A percentile compares a stretch with the other conserved stretches of the same genome.
Evolutionary conservation across 768 basidiomycete genomes (phyloP).

Genomic region (Hydnum rufescens): DNA sequence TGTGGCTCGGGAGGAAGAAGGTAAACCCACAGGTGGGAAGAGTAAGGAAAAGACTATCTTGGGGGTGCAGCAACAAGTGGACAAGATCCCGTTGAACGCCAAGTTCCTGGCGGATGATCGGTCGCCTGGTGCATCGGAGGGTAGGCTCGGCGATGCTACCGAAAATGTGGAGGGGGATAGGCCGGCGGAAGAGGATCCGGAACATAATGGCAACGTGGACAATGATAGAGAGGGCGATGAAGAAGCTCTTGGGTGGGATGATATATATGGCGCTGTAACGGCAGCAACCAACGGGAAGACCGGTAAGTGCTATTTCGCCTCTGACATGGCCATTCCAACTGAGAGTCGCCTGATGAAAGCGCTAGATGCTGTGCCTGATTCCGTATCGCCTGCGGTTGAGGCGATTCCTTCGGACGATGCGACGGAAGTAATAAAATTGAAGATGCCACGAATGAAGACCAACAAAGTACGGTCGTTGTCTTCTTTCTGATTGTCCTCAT

Average conservation of each 20-base stretch:
- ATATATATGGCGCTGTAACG: conserved; percentile 49
- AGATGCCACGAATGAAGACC: conserved; percentile 76
- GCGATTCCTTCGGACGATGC: conserved; percentile 13
- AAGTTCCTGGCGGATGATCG: conserved; percentile 72
- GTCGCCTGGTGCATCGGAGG: conserved; percentile 36
- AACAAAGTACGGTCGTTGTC: conserved; percentile 42
- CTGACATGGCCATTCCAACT: neutral
- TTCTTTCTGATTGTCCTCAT: conserved; percentile 4
- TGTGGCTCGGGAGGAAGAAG: conserved; percentile 15
- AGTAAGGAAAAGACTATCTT: conserved; percentile 26
- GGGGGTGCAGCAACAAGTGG: conserved; percentile 70
- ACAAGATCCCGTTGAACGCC: conserved; percentile 77
- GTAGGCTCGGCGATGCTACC: conserved; percentile 13
- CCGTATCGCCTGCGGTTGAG: neutral
- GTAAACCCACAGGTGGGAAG: conserved; percentile 42
- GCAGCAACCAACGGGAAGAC: conserved; percentile 19
- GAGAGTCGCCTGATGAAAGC: neutral
- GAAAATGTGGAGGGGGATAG: conserved; percentile 16
- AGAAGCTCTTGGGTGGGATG: conserved; percentile 56
- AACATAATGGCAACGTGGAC: conserved; percentile 14
- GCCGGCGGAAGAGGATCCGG: conserved; percentile 14
- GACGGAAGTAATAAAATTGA: conserved; percentile 22
- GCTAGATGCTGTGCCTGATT: neutral
- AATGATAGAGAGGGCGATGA: conserved; percentile 21
- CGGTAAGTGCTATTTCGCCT: conserved; percentile 11